Conservation (phyloP, 345 rosid genomes). For the Viola odorata region DNA sequence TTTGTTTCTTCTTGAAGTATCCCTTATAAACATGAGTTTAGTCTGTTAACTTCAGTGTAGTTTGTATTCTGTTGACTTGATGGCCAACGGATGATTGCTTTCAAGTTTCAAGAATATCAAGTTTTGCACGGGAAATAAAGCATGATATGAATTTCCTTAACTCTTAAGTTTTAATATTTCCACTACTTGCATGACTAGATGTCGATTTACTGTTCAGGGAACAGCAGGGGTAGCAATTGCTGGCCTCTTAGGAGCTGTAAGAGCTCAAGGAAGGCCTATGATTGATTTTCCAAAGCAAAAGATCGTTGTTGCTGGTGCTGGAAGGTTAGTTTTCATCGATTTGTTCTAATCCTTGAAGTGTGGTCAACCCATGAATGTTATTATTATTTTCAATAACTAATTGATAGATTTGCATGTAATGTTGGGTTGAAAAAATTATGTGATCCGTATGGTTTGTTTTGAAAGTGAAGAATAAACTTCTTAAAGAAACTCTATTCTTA, state of each 20-base stretch:
- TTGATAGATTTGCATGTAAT: too few relatives aligned
- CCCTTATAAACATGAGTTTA: too few relatives aligned
- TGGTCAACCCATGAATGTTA: too few relatives aligned
- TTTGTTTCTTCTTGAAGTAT: too few relatives aligned
- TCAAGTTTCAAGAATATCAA: not conserved
- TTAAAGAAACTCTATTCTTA: not conserved
- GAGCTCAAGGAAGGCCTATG: slow-evolving; percentile 97
- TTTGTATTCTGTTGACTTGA: not conserved
- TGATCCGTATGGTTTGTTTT: not conserved
- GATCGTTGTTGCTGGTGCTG: slow-evolving; percentile 99
- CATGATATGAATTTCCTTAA: not conserved
- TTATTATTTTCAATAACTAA: too few relatives aligned
- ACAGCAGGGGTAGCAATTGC: slow-evolving; percentile 99
- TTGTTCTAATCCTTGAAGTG: not conserved
- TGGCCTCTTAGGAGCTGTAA: slow-evolving; percentile 97
- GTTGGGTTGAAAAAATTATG: not conserved
- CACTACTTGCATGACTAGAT: slow-evolving; percentile 4
- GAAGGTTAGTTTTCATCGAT: slow-evolving; percentile 49
- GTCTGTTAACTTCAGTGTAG: not conserved
- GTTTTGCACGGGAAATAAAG: not conserved
- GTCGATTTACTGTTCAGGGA: slow-evolving; percentile 41
- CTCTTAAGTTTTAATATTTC: not conserved
- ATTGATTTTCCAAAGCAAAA: slow-evolving; percentile 95
- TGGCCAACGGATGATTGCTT: not conserved
- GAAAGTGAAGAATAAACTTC: not conserved